Conservation (phyloP, 2,329 filamentous ascomycete genomes). For the Apiospora saccharicola region DNA sequence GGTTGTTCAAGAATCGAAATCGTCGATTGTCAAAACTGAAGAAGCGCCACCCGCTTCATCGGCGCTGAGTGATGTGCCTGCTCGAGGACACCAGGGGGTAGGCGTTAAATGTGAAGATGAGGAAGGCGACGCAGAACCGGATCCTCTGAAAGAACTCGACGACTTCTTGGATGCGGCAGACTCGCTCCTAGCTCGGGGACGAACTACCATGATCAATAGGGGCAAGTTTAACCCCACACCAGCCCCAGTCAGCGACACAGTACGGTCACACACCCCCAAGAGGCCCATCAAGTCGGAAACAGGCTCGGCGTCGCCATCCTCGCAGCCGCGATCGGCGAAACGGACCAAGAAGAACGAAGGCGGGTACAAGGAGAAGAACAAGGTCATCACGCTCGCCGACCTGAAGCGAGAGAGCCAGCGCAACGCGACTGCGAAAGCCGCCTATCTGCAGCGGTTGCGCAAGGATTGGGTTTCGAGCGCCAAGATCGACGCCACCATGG, state of each 20-base stretch:
- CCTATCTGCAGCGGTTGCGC: constrained; percentile 37
- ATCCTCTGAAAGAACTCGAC: background rate
- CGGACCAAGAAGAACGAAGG: constrained; percentile 27
- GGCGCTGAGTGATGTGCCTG: background rate
- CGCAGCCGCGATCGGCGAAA: constrained; percentile 25
- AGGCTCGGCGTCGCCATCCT: background rate
- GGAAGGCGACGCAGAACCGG: no score
- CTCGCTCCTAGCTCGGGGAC: background rate
- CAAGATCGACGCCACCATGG: constrained; percentile 42
- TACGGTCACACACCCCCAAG: background rate
- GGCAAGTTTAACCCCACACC: background rate
- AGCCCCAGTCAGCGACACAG: no score
- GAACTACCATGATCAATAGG: background rate
- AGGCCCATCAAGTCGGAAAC: background rate
- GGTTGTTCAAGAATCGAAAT: background rate
- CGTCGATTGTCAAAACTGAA: background rate
- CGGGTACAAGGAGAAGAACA: constrained; percentile 27
- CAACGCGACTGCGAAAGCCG: constrained; percentile 36
- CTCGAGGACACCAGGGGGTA: background rate
- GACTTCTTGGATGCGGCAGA: background rate
- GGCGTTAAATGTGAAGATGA: background rate
- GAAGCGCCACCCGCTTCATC: background rate
- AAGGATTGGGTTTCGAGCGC: constrained; percentile 41
- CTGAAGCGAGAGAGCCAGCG: constrained; percentile 36
- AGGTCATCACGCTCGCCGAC: constrained; percentile 33